These are phyloP conservation scores for Alectoria sarmentosa DNA, from an alignment of 495 filamentous ascomycete species.

Conservation along the genomic window DNA sequence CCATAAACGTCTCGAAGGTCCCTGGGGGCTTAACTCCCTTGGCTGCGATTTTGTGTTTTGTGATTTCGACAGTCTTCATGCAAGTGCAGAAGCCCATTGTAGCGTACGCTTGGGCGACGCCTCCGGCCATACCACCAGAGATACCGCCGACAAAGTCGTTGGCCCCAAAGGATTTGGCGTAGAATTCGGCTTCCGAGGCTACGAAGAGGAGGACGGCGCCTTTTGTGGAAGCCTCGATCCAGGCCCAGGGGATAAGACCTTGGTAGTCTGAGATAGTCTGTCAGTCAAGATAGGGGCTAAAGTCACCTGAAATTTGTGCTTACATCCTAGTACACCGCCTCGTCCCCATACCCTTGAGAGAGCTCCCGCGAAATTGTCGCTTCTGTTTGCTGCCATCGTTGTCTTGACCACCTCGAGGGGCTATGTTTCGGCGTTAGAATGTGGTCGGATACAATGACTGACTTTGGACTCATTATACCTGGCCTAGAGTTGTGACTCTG, in stretches of 20 bases:
- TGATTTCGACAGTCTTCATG: constrained; percentile 99
- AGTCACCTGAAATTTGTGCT: constrained; percentile 30
- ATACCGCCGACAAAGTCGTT: constrained; percentile 83
- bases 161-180: constrained; percentile 74
- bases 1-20: constrained; percentile 91
- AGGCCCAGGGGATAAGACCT: constrained; percentile 99
- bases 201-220: constrained; percentile 98
- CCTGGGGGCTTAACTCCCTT: constrained; percentile 73
- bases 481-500: constrained; percentile 80
- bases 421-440: constrained; percentile 36
- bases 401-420: constrained; percentile 99
- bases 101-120: constrained; percentile 95
- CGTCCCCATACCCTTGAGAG: constrained; percentile 84
- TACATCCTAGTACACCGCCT: constrained; percentile 93
- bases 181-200: constrained; percentile 95
- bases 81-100: constrained; percentile 99
- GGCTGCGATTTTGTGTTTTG: constrained; percentile 89
- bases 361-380: constrained; percentile 76
- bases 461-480: constrained; percentile 40
- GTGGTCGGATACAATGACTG: neutral
- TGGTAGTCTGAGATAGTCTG: constrained; percentile 71
- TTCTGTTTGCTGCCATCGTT: constrained; percentile 95
- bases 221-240: constrained; percentile 99
- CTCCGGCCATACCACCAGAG: constrained; percentile 83
- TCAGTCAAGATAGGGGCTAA: constrained; percentile 7